phyloP scores from a whole-genome alignment of 1,139 yeast species.

The Suhomyces wounanorum region DNA sequence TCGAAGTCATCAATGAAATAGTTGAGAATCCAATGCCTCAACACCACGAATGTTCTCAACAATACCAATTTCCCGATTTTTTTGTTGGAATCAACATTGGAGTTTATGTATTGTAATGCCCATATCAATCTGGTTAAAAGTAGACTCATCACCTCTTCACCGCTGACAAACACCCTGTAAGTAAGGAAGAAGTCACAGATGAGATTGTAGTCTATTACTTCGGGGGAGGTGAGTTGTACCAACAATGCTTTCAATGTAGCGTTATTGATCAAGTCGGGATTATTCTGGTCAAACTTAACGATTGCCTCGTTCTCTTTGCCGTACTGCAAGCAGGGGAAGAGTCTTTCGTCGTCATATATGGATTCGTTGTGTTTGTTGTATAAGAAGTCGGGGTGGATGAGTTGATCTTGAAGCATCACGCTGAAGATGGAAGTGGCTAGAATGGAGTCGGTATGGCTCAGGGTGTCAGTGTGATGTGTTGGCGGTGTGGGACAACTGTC shows the following conservation, averaged over 20 bases:
- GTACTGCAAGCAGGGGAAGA: slow-evolving; percentile 36
- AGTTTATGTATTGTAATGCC: slow-evolving; percentile 58
- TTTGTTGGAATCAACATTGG: slow-evolving; percentile 32
- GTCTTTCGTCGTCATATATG: slow-evolving; percentile 40
- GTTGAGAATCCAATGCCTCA: slow-evolving; percentile 87
- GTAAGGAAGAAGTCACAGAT: slow-evolving; percentile 85
- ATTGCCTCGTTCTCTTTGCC: slow-evolving; percentile 22
- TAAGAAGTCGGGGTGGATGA: slow-evolving; percentile 24
- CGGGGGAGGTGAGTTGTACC: slow-evolving; percentile 77
- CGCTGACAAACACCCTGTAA: slow-evolving; percentile 67
- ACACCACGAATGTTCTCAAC: slow-evolving; percentile 82
- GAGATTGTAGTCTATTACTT: slow-evolving; percentile 72
- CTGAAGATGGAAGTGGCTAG: slow-evolving; percentile 6
- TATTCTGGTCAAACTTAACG: slow-evolving; percentile 40
- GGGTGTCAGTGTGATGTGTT: not conserved
- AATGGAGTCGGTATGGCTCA: slow-evolving; percentile 4
- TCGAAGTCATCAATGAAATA: slow-evolving; percentile 73
- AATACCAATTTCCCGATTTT: slow-evolving; percentile 67
- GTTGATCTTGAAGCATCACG: slow-evolving; percentile 7
- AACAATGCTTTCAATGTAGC: slow-evolving; percentile 57
- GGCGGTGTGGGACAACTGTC: slow-evolving; percentile 1
- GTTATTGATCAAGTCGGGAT: slow-evolving; percentile 39
- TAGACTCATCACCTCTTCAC: slow-evolving; percentile 58
- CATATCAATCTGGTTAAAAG: slow-evolving; percentile 69
- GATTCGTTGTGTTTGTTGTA: slow-evolving; percentile 45